Percentiles rank a stretch among this genome's conserved stretches.
These are phyloP conservation scores for Monosporascus sp. DNA, from an alignment of 2,329 filamentous ascomycete species.

Conservation along the genomic window DNA sequence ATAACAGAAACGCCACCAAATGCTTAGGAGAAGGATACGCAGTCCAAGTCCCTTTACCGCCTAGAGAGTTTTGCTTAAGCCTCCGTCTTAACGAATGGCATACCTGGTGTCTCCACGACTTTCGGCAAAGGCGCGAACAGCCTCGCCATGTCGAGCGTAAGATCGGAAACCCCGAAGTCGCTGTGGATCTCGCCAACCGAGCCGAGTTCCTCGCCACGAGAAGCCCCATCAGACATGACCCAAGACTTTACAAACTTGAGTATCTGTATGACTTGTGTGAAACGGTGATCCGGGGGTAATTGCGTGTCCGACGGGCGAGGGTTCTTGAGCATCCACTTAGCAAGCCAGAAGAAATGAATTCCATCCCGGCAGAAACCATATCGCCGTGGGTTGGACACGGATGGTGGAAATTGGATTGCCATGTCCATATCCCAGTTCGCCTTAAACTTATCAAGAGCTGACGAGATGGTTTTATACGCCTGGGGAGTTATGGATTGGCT, in stretches of 20 bases:
- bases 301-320: conserved; percentile 48
- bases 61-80: conserved; percentile 16
- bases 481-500: conserved; percentile 37
- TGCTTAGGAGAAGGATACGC: conserved; percentile 17
- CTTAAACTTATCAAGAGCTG: conserved; percentile 68
- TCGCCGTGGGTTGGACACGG: conserved; percentile 48
- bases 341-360: conserved; percentile 69
- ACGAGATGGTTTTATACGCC: conserved; percentile 42
- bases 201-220: conserved; percentile 61
- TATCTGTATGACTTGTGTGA: conserved; percentile 54
- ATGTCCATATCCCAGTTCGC: conserved; percentile 66
- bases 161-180: conserved; percentile 56
- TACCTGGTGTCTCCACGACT: conserved; percentile 37
- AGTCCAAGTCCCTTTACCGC: conserved; percentile 6
- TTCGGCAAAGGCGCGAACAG: conserved; percentile 59
- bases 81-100: conserved; percentile 38
- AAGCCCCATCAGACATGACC: conserved; percentile 58
- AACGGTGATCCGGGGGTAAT: conserved; percentile 52
- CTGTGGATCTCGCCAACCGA: conserved; percentile 65
- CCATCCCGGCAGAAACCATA: conserved; percentile 68
- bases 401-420: conserved; percentile 58
- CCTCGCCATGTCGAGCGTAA: conserved; percentile 66
- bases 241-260: conserved; percentile 56
- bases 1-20: conserved; percentile 24
- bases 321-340: conserved; percentile 59